phyloP scores from a whole-genome alignment of 257 asterid species.

The Nicotiana obtusifolia region DNA sequence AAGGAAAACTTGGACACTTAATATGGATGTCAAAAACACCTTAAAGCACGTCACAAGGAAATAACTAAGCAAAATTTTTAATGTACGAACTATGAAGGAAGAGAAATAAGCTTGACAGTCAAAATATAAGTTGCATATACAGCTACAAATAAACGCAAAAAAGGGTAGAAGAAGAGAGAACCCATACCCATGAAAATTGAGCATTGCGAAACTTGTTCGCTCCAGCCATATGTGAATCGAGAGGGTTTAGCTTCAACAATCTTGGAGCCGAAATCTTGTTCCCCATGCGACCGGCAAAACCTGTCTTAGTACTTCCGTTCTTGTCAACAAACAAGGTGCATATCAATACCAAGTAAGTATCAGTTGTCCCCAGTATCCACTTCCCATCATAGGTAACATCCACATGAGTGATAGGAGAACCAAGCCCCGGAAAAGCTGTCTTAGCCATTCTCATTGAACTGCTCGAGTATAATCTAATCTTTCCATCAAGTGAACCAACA shows the following conservation, averaged over 20 bases:
- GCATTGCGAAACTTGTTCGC: conserved; percentile 75
- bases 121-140: not conserved
- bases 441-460: conserved; percentile 96
- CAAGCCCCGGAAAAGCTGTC: conserved; percentile 95
- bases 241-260: conserved; percentile 72
- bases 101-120: not conserved
- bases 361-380: conserved; percentile 96
- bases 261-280: conserved; percentile 79
- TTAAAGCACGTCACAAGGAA: not conserved
- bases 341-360: conserved; percentile 70
- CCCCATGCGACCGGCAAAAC: conserved; percentile 95
- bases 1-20: not conserved
- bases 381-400: conserved; percentile 97
- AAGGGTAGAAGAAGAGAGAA: conserved; percentile 18
- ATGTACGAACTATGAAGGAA: not conserved
- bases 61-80: not conserved
- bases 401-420: conserved; percentile 89
- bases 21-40: not conserved
- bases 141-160: not conserved
- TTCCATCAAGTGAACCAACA: conserved; percentile 96
- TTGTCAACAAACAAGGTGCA: conserved; percentile 78
- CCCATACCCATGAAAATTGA: conserved; percentile 96
- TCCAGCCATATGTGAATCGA: conserved; percentile 88
- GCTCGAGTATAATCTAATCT: conserved; percentile 78
- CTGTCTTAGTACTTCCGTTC: conserved; percentile 76